Base-by-base conservation (phyloP, 495 filamentous ascomycete genomes). In the Cryomyces minteri region DNA sequence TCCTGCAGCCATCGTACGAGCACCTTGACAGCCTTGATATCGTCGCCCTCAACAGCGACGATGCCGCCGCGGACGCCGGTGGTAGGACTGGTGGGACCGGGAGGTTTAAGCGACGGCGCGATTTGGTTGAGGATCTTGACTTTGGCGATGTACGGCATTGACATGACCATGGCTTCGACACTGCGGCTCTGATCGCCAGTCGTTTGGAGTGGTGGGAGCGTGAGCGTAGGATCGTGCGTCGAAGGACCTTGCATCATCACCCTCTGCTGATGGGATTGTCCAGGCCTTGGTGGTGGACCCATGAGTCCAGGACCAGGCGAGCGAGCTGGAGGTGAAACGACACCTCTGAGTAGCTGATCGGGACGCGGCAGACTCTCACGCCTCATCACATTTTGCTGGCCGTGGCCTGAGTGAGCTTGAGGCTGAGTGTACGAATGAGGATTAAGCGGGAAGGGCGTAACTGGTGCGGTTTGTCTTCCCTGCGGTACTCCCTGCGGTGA, bases 11-110 rank as follows among this genome's bases (percentile, higher is more conserved):
- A 77, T 14, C 65, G 58, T 1, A 74, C 67, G 5, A 85, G 68
- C 5, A 64, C 57, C 39, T 66, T 64, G 8, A 82, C 63, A 9
- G 79, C 53, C 1, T 58, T 51, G 3, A 59, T 53, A 43, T 82
- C 71, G 25, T 79, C 63, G 10, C 87, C 85, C 56, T 98, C 90
- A 25, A 98, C 60, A 0, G 84, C 79, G 40, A 96, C 77, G 29
- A 95, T 70, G 1, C 83, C 72, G 0, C 92, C 87, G 37, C 88
- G 72, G 28, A 67, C 59, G 44, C 61, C 62, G 32, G 56, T 59
- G 6, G 61, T 51, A 6, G 61, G 66, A n/a, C 60, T 62, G 4
- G 61, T 62, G 11, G 60, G 59, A 53, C 63, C 62, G 9, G 54
- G 67, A 29, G 49, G 60, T n/a, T 63, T 61, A 4, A 87, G 64